Percentiles rank a stretch among this genome's conserved stretches.
phyloP scores from a whole-genome alignment of 2,329 filamentous ascomycete species.

The Xylaria sp. region DNA sequence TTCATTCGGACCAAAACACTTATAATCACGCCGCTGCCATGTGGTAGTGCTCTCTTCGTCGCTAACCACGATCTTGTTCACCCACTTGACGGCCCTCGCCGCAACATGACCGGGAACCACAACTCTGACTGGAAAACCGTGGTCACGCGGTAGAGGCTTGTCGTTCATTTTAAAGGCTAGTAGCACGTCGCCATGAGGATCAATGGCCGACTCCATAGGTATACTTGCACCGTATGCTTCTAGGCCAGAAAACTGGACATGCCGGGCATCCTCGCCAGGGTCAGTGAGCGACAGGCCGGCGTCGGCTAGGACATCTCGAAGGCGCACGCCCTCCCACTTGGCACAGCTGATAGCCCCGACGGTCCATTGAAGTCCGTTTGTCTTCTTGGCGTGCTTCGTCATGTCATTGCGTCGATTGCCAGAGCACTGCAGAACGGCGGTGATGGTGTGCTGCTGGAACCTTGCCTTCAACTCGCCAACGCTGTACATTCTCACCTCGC shows the following conservation, averaged over 20 bases:
- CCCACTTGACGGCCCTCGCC: slow-evolving; percentile 76
- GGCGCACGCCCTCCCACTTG: slow-evolving; percentile 58
- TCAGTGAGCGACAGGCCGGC: slow-evolving; percentile 50
- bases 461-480: slow-evolving; percentile 57
- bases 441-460: slow-evolving; percentile 57
- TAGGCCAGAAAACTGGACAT: slow-evolving; percentile 62
- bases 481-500: slow-evolving; percentile 55
- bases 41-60: slow-evolving; percentile 74
- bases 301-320: slow-evolving; percentile 59
- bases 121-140: slow-evolving; percentile 72
- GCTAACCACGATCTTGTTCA: slow-evolving; percentile 71
- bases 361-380: slow-evolving; percentile 61
- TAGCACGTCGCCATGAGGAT: slow-evolving; percentile 72
- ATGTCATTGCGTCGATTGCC: slow-evolving; percentile 60
- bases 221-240: slow-evolving; percentile 73
- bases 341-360: slow-evolving; percentile 60
- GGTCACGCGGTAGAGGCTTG: slow-evolving; percentile 69
- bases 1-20: slow-evolving; percentile 74
- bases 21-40: slow-evolving; percentile 76
- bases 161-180: slow-evolving; percentile 77
- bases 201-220: slow-evolving; percentile 67
- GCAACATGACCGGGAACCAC: slow-evolving; percentile 74
- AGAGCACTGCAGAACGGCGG: slow-evolving; percentile 60
- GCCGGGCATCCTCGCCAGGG: slow-evolving; percentile 48
- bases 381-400: slow-evolving; percentile 56